Base-by-base conservation (phyloP, 2,329 filamentous ascomycete species). In the Arthroderma sp. region DNA sequence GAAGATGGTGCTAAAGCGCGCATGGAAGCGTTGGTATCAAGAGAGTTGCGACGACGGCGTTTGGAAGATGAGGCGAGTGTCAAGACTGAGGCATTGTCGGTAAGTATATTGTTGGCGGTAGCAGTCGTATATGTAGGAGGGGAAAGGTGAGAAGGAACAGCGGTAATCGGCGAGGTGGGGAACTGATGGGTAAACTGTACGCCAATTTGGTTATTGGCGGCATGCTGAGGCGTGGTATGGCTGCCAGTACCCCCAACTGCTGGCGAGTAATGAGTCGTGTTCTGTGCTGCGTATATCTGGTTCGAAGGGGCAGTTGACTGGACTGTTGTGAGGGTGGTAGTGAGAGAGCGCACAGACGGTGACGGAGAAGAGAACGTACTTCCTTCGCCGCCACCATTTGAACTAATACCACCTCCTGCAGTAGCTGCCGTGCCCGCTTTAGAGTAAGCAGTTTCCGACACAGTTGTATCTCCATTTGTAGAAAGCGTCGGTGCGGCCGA, bases 401-500 rank as follows among this genome's bases (percentile, higher is more conserved):
- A 68, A 44, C 83, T 80, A 40, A 82, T 58, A 6, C 78, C 82
- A 40, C 78, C 80, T 29, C 76, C 80, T 2, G 74, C 68, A 5
- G 64, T 68, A 31, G 83, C 87, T 33, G 77, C 81, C 8, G 87
- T 95, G 11, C 84, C 86, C 11, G 86, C 77, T 54, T 91, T 85
- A 29, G 86, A 94, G 36, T 83, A 78, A 9, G 83, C 82, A 7
- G 75, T 75, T 53, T 87, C 77, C 1, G 86, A 94, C 48, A 78
- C 74, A 6, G 82, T 71, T 1, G 81, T 81, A 52, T 89, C 86
- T 37, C 78, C 77, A 51, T 88, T 86, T 9, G 86, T 94, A n/a
- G 83, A 86, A 4, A 87, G 71, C 0, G 87, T 94, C 2, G 82
- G 82, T 4, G 84, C 82, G 44, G 78, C 74, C 22, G 84, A 93